A percentile compares a stretch with the other conserved stretches of the same genome.
These are phyloP conservation scores for Letharia lupina DNA, from an alignment of 495 filamentous ascomycete genomes.

Conservation along the genomic window DNA sequence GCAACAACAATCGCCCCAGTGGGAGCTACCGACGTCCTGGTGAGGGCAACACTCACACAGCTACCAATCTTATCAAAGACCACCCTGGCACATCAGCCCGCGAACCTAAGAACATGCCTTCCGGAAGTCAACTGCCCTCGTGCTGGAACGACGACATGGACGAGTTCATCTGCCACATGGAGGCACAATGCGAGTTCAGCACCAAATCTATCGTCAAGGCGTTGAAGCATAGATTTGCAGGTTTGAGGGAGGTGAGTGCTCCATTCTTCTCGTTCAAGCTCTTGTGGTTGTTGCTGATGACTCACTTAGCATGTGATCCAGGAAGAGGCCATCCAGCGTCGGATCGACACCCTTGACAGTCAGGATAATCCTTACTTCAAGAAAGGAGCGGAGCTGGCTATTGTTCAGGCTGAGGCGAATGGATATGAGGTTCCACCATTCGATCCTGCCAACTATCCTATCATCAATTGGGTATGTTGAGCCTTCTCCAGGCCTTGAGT, in stretches of 20 bases:
- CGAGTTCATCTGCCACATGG: conserved; percentile 17
- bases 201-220: conserved; percentile 4
- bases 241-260: conserved; percentile 3
- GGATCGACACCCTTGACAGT: conserved; percentile 16
- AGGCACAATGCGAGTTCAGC: conserved; percentile 12
- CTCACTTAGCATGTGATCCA: conserved; percentile 4
- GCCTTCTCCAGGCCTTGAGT: background rate
- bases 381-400: conserved; percentile 2
- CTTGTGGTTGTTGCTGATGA: background rate
- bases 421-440: conserved; percentile 9
- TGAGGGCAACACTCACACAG: background rate
- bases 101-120: conserved; percentile 4
- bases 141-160: conserved; percentile 22
- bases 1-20: background rate
- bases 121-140: conserved; percentile 7
- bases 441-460: conserved; percentile 13
- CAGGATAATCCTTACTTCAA: conserved; percentile 18
- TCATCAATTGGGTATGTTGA: background rate
- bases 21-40: background rate
- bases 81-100: background rate
- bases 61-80: background rate
- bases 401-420: conserved; percentile 11
- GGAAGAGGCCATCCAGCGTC: conserved; percentile 13
- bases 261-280: background rate
- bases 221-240: conserved; percentile 16